Conservation (phyloP, 1,139 yeast species). For the Suhomyces bribrorum region DNA sequence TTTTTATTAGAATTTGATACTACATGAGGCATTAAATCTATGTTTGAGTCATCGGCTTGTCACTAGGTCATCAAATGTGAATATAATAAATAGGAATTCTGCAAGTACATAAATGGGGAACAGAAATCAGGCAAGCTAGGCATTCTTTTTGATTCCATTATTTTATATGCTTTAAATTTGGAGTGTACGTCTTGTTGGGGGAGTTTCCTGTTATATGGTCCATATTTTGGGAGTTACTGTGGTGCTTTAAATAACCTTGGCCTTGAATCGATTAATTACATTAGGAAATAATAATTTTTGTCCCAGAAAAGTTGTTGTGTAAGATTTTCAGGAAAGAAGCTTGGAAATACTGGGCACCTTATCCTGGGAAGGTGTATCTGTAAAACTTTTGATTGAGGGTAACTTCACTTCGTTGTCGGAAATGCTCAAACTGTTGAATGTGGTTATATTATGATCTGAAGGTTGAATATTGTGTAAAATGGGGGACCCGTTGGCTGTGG, state of each 20-base stretch:
- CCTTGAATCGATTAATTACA: too few species aligned
- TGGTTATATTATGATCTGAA: conserved; percentile 14
- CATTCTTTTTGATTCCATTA: too few species aligned
- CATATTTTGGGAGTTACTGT: too few species aligned
- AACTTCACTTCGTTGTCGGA: conserved; percentile 22
- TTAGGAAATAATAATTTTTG: too few species aligned
- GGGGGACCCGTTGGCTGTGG: conserved; percentile 5
- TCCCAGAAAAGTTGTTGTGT: too few species aligned
- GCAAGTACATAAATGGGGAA: conserved; percentile 7
- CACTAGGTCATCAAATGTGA: conserved; percentile 6
- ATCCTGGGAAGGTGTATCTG: conserved; percentile 14
- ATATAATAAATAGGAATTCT: conserved; percentile 5
- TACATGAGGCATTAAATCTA: neutral
- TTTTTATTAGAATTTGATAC: neutral
- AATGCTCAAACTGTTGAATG: conserved; percentile 17
- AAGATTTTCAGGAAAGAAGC: conserved; percentile 28
- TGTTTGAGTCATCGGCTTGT: too few species aligned
- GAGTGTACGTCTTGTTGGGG: too few species aligned
- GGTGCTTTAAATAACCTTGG: too few species aligned
- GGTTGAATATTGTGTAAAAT: neutral
- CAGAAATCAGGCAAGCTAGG: neutral
- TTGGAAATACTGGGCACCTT: conserved; percentile 37
- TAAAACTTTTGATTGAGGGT: conserved; percentile 26
- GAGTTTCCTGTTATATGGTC: too few species aligned
- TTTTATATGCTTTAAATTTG: too few species aligned